A percentile compares a stretch with the other conserved stretches of the same genome.
Conservation (phyloP, 768 basidiomycete species). For the Kwoniella shandongensis region DNA sequence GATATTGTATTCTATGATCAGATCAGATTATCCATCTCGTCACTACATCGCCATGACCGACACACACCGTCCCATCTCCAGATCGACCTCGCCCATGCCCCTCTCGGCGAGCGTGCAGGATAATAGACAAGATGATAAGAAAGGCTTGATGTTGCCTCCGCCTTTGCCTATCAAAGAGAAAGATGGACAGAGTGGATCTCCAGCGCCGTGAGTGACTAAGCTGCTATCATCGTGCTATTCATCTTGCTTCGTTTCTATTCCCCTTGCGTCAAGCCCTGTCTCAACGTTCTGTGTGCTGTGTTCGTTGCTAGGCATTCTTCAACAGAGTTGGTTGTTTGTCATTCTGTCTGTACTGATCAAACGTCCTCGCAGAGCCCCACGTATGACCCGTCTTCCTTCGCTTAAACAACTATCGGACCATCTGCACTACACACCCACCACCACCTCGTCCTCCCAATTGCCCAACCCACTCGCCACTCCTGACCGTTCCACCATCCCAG, state of each 20-base stretch:
- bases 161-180: constrained; percentile 22
- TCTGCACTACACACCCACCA: constrained; percentile 19
- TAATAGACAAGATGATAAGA: constrained; percentile 9
- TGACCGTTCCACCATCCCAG: constrained; percentile 17
- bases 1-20: background rate
- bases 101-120: constrained; percentile 3
- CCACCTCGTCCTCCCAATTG: constrained; percentile 11
- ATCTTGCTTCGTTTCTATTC: background rate
- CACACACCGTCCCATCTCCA: background rate
- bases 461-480: constrained; percentile 14
- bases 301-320: too few relatives aligned
- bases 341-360: too few relatives aligned
- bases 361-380: constrained; percentile 16
- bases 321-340: too few relatives aligned
- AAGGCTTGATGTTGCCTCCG: constrained; percentile 24
- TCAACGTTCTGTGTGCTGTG: too few relatives aligned
- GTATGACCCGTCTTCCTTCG: constrained; percentile 42
- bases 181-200: background rate
- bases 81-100: constrained; percentile 2
- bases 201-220: background rate
- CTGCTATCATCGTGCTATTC: background rate
- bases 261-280: too few relatives aligned
- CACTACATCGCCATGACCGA: constrained; percentile 3
- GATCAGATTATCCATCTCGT: background rate
- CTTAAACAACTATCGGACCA: constrained; percentile 32